A percentile compares a stretch with the other conserved stretches of the same genome.
Conservation (phyloP, 768 basidiomycete species). For the Royoungia palumana region DNA sequence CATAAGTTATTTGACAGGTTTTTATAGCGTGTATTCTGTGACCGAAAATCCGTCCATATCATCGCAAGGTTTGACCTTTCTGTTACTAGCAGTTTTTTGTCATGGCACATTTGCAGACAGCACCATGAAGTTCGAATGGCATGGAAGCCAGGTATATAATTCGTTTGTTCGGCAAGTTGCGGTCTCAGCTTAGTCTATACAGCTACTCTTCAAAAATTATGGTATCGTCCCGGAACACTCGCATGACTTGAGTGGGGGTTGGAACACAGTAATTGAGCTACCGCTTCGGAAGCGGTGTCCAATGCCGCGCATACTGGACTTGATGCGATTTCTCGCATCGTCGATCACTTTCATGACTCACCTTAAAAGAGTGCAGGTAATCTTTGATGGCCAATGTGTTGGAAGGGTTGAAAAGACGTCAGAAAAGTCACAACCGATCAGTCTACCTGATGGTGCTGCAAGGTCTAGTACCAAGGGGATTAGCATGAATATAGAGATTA, state of each 20-base stretch:
- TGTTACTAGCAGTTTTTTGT: not conserved
- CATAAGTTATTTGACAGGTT: conserved; percentile 35
- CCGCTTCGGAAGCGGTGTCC: conserved; percentile 70
- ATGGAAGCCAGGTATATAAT: conserved; percentile 56
- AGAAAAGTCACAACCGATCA: conserved; percentile 45
- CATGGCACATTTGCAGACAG: conserved; percentile 42
- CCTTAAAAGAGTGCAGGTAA: conserved; percentile 70
- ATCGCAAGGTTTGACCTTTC: conserved; percentile 52
- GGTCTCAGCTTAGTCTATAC: too few species aligned
- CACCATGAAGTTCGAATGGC: conserved; percentile 96
- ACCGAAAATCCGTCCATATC: conserved; percentile 76
- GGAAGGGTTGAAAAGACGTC: conserved; percentile 60
- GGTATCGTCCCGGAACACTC: conserved; percentile 37
- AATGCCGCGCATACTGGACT: conserved; percentile 77
- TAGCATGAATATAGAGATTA: conserved; percentile 64
- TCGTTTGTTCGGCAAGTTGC: too few species aligned
- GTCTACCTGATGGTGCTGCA: conserved; percentile 53
- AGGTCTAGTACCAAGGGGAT: conserved; percentile 42
- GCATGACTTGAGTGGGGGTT: conserved; percentile 32
- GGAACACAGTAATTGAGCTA: conserved; percentile 75
- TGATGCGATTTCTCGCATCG: conserved; percentile 85
- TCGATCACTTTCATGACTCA: conserved; percentile 88
- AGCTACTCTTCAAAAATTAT: too few species aligned
- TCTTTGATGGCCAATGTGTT: conserved; percentile 71
- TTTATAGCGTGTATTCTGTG: conserved; percentile 73